Conservation (phyloP, 108 stramenopile species). For the Cylindrotheca closterium region DNA sequence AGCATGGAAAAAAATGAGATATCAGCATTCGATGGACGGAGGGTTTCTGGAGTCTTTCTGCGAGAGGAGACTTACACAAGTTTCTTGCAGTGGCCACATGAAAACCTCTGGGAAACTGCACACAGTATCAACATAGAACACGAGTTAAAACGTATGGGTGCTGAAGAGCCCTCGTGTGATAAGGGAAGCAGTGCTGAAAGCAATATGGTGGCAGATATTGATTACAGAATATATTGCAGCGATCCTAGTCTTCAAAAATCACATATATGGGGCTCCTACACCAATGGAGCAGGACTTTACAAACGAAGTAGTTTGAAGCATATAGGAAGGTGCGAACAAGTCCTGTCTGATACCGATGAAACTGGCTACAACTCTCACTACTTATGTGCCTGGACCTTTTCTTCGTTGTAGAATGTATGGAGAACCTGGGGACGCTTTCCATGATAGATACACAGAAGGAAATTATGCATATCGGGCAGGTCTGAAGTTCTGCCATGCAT, state of each 20-base stretch:
- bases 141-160: slow-evolving; percentile 1
- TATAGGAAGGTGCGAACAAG: slow-evolving; percentile 35
- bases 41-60: slow-evolving; percentile 35
- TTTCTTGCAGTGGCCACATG: slow-evolving; percentile 20
- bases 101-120: slow-evolving; percentile 22
- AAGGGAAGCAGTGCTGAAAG: background rate
- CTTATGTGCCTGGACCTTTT: too few species aligned
- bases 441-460: slow-evolving; percentile 37
- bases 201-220: slow-evolving; percentile 14
- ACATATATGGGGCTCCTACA: slow-evolving; percentile 43
- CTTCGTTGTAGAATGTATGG: slow-evolving; percentile 29
- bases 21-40: slow-evolving; percentile 32
- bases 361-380: too few species aligned
- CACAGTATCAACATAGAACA: slow-evolving; percentile 7
- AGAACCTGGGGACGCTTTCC: slow-evolving; percentile 48
- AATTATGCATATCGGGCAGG: slow-evolving; percentile 43
- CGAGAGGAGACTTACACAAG: slow-evolving; percentile 38
- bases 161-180: background rate
- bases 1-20: slow-evolving; percentile 7
- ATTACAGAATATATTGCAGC: slow-evolving; percentile 41
- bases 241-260: slow-evolving; percentile 7
- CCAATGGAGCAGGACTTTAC: slow-evolving; percentile 52
- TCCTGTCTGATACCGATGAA: too few species aligned
- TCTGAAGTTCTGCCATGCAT: slow-evolving; percentile 21
- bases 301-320: slow-evolving; percentile 20